A percentile compares a stretch with the other conserved stretches of the same genome.
Conservation (phyloP, 306 rosid species). For the Canavalia gladiata region DNA sequence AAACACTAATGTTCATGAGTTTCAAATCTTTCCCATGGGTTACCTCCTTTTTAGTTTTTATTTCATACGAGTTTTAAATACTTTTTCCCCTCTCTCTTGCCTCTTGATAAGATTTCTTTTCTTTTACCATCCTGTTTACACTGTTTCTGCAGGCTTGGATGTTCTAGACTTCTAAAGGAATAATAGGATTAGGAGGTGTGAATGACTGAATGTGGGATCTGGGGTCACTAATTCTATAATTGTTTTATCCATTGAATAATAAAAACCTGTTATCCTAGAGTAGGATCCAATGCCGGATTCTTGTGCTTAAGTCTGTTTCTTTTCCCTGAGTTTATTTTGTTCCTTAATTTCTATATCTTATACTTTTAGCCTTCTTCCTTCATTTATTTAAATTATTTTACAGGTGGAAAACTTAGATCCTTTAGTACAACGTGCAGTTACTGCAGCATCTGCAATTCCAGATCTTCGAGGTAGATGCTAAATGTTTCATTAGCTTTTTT, state of each 20-base stretch:
- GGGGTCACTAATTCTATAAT: background rate
- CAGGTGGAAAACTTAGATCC: slow-evolving; percentile 84
- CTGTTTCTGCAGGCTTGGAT: slow-evolving; percentile 1
- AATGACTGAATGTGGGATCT: slow-evolving; percentile 18
- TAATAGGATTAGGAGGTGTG: slow-evolving; percentile 38
- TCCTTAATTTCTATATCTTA: slow-evolving; percentile 14
- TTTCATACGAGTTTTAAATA: background rate
- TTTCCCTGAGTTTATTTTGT: slow-evolving; percentile 11
- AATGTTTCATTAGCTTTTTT: slow-evolving; percentile 30
- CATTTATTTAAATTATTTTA: slow-evolving; percentile 42
- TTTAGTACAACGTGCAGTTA: slow-evolving; percentile 81
- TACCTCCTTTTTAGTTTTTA: background rate
- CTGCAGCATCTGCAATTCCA: slow-evolving; percentile 72
- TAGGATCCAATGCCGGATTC: slow-evolving; percentile 14
- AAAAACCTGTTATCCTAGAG: slow-evolving; percentile 17
- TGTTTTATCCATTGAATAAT: slow-evolving; percentile 6
- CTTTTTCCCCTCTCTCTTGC: background rate
- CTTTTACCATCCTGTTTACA: background rate
- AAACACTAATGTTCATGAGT: slow-evolving; percentile 13
- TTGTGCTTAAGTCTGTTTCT: slow-evolving; percentile 25
- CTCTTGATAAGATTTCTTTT: slow-evolving; percentile 5
- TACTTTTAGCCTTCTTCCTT: slow-evolving; percentile 40
- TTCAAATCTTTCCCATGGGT: slow-evolving; percentile 25
- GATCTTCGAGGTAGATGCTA: slow-evolving; percentile 79
- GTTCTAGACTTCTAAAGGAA: slow-evolving; percentile 33